Percentiles rank a stretch among this genome's conserved stretches.
Conservation (phyloP, 306 rosid species). For the Inga laurina region DNA sequence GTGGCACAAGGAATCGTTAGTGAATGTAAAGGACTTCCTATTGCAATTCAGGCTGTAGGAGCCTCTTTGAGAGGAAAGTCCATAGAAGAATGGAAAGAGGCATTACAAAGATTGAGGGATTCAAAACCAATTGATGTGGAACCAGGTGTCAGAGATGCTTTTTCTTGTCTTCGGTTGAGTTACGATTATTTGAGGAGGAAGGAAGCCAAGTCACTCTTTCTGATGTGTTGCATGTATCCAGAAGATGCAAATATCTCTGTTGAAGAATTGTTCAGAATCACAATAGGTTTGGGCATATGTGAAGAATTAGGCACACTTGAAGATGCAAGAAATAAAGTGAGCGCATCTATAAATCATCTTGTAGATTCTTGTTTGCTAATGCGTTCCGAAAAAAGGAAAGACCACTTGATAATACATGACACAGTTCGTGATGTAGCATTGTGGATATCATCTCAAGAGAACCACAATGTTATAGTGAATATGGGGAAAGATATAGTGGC, state of each 20-base stretch:
- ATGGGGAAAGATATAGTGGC: neutral
- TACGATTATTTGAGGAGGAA: neutral
- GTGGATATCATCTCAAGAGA: neutral
- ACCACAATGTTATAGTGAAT: neutral
- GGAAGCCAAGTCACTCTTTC: neutral
- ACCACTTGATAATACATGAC: constrained; percentile 20
- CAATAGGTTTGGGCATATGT: neutral
- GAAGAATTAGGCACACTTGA: neutral
- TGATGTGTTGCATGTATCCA: constrained; percentile 1
- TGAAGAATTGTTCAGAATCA: constrained; percentile 15
- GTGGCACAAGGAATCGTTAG: neutral
- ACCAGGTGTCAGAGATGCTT: neutral
- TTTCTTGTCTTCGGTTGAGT: neutral
- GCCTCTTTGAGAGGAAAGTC: neutral
- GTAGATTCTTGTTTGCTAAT: constrained; percentile 11
- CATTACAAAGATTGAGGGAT: neutral
- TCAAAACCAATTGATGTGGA: neutral
- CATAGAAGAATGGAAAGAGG: neutral
- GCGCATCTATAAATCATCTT: neutral
- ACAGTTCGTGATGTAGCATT: constrained; percentile 6
- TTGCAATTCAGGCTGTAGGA: constrained; percentile 14
- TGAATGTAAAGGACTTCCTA: constrained; percentile 16
- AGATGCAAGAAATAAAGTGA: neutral
- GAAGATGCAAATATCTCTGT: neutral
- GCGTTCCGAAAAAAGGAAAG: neutral